Evolutionary conservation across 371 early-diverging fungal genomes (phyloP), one percentile per base, ranked within the genome.

Genomic region (Batkoa obscura): DNA sequence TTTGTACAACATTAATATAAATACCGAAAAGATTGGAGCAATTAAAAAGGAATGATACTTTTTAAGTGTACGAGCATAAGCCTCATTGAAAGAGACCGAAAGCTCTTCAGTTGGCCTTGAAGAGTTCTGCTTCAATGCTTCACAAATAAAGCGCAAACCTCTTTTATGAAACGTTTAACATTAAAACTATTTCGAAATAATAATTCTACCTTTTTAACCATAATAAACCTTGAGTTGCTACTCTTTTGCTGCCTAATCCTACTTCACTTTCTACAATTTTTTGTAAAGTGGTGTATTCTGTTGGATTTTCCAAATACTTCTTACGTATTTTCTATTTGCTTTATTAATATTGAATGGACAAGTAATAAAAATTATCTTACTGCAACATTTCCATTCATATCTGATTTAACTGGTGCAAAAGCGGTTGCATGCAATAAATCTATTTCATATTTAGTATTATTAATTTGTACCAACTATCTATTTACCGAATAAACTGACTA

Each of bases 191-290:
- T 31, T 37, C 2, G 3, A 9, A 4, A 35, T 63, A 23, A 23
- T 23, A 23, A 23, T 23, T 23, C 58, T 75, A 81, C 83, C 90
- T 76, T 61, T 82, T 86, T 50, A 95, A 72, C 96, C 96, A 95
- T 60, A 95, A 69, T 23, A 95, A 73, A 2, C 88, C 92, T 64
- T 89, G 87, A 13, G 91, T 86, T 37, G 91, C 94, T 8, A 73
- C 73, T 57, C 80, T 74, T 66, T 81, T 82, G 67, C 83, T 81
- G 58, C 78, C 78, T 43, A 65, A 72, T 2, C 78, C 73, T 4
- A 53, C 8, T 67, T 95, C 94, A 15, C 71, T 76, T 3, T 68
- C 63, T 53, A 88, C 80, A 43, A 95, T 68, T 47, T 74, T 74
- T 64, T 93, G 80, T 42, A 95, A 75, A n/a, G 93, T 95, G 41